A percentile compares a stretch with the other conserved stretches of the same genome.
Conservation (phyloP, 2,329 filamentous ascomycete genomes). For the Botryosphaeria dothidea region DNA sequence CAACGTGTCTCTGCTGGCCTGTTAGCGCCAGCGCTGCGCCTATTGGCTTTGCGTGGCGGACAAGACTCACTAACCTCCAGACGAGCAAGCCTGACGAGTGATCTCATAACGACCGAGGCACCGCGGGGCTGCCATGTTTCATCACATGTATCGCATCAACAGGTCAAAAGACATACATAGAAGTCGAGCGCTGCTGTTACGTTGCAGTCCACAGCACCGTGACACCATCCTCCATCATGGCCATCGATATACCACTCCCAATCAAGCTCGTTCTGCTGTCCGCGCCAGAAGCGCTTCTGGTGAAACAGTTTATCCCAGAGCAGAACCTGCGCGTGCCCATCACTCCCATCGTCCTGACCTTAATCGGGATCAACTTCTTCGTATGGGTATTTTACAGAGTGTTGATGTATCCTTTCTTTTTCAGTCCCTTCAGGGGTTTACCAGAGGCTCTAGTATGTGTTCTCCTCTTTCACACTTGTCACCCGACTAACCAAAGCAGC, state of each 20-base stretch:
- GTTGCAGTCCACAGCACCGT: background rate
- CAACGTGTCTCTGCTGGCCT: background rate
- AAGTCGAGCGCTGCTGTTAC: background rate
- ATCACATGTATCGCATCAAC: conserved; percentile 5
- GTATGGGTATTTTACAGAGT: conserved; percentile 8
- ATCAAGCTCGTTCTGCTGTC: conserved; percentile 4
- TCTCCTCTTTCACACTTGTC: background rate
- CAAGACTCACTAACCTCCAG: conserved; percentile 3
- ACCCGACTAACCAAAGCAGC: conserved; percentile 21
- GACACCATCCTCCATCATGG: conserved; percentile 7
- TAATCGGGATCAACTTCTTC: conserved; percentile 10
- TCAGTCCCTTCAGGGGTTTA: conserved; percentile 42
- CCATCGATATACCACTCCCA: conserved; percentile 12
- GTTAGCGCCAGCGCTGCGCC: background rate
- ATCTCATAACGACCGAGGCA: conserved; percentile 11
- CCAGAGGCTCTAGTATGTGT: conserved; percentile 30
- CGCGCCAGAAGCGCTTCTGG: conserved; percentile 11
- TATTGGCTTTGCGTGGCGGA: background rate
- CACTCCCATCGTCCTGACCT: conserved; percentile 1
- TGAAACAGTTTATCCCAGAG: conserved; percentile 12
- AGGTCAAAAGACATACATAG: background rate
- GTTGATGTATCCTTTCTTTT: conserved; percentile 39
- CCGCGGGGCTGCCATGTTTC: background rate
- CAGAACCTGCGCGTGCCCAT: conserved; percentile 5
- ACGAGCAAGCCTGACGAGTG: background rate